phyloP scores from a whole-genome alignment of 2,329 filamentous ascomycete genomes.

The Chlorencoelia australis region DNA sequence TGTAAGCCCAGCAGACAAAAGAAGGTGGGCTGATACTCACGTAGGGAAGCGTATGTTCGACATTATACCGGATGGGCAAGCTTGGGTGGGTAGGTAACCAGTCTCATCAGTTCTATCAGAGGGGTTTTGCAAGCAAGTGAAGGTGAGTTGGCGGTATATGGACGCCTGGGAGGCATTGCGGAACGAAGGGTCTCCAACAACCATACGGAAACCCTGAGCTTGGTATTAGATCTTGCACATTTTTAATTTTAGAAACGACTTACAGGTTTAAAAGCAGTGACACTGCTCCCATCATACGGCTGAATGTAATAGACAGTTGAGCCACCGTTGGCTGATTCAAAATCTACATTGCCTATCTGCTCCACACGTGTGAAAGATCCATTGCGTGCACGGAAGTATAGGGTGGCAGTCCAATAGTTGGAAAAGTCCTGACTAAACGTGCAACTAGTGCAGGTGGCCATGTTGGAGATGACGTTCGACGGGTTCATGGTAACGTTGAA shows the following conservation, averaged over 20 bases:
- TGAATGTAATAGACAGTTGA: constrained; percentile 30
- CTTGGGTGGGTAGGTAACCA: constrained; percentile 27
- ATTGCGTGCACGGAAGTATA: constrained; percentile 26
- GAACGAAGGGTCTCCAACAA: constrained; percentile 32
- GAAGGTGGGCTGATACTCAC: background rate
- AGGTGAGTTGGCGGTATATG: constrained; percentile 34
- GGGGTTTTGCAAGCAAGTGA: constrained; percentile 32
- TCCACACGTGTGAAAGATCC: constrained; percentile 26
- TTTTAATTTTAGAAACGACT: background rate
- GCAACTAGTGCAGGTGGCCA: constrained; percentile 27
- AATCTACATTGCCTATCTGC: constrained; percentile 27
- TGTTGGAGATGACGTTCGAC: constrained; percentile 17
- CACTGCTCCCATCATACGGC: constrained; percentile 26
- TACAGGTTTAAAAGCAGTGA: constrained; percentile 33
- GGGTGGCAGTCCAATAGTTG: constrained; percentile 28
- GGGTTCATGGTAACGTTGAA: constrained; percentile 33
- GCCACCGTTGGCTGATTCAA: constrained; percentile 26
- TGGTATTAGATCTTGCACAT: background rate
- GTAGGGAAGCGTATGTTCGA: constrained; percentile 25
- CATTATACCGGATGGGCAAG: constrained; percentile 26
- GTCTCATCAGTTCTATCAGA: constrained; percentile 31
- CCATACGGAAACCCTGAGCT: constrained; percentile 34
- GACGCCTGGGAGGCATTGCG: constrained; percentile 28
- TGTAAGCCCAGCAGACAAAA: background rate
- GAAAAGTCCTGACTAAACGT: constrained; percentile 29